These are phyloP conservation scores for Thelonectria olida DNA, from an alignment of 2,329 filamentous ascomycete genomes.

Conservation along the genomic window DNA sequence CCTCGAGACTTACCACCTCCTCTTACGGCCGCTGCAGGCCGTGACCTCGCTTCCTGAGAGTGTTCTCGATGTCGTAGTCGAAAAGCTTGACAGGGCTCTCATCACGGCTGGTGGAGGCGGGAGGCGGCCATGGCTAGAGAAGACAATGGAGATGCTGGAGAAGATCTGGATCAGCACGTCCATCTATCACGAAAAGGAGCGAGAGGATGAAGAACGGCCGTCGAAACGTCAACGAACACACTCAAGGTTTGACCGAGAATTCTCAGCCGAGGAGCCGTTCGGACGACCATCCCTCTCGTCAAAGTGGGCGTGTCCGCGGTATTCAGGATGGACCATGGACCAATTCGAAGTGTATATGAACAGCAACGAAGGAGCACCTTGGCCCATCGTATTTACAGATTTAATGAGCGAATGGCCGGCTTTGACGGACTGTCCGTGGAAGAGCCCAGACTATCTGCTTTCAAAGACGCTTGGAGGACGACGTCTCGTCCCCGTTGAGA, in stretches of 20 bases:
- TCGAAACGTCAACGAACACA: conserved; percentile 31
- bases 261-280: conserved; percentile 43
- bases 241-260: conserved; percentile 19
- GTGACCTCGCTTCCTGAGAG: conserved; percentile 21
- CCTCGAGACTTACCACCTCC: conserved; percentile 61
- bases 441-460: conserved; percentile 76
- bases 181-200: conserved; percentile 9
- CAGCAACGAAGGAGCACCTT: conserved; percentile 50
- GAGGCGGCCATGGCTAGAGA: conserved; percentile 58
- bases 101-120: conserved; percentile 77
- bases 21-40: conserved; percentile 31
- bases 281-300: conserved; percentile 39
- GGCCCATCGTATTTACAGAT: conserved; percentile 76
- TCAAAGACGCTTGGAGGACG: conserved; percentile 78
- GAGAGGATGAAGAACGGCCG: conserved; percentile 22
- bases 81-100: conserved; percentile 76
- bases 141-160: conserved; percentile 56
- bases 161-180: conserved; percentile 38
- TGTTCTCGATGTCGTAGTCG: conserved; percentile 65
- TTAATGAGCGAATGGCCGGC: conserved; percentile 79
- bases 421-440: conserved; percentile 73
- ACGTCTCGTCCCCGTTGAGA: conserved; percentile 84
- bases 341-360: conserved; percentile 71
- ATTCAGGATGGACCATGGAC: conserved; percentile 60
- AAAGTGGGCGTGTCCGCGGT: conserved; percentile 37